Conservation (phyloP, 768 basidiomycete genomes). For the Rhodotorula babjevae region DNA sequence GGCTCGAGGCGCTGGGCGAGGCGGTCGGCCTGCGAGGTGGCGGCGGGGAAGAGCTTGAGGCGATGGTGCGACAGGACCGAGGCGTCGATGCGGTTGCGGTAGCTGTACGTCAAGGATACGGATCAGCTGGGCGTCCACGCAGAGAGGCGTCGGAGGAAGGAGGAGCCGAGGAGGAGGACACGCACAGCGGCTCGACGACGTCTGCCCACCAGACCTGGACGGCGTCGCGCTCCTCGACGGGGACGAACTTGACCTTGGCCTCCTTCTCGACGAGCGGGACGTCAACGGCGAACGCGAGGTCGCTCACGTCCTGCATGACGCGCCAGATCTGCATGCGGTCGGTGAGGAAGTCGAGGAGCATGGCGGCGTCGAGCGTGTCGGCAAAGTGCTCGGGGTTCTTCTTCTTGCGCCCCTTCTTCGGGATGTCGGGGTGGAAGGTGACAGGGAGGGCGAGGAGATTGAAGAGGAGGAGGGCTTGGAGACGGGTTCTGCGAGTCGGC, state of each 20-base stretch:
- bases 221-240: constrained; percentile 8
- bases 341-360: constrained; percentile 36
- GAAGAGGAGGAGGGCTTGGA: constrained; percentile 36
- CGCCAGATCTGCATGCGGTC: constrained; percentile 38
- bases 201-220: constrained; percentile 36
- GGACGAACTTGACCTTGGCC: neutral
- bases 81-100: neutral
- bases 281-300: neutral
- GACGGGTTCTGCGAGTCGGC: constrained; percentile 16
- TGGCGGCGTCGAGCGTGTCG: constrained; percentile 31
- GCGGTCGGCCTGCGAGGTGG: constrained; percentile 2
- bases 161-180: neutral
- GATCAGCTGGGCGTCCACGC: too few relatives aligned
- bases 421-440: neutral
- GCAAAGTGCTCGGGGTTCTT: constrained; percentile 28
- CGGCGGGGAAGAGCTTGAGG: constrained; percentile 36
- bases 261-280: neutral
- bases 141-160: too few relatives aligned
- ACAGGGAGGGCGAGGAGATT: constrained; percentile 17
- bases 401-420: constrained; percentile 34
- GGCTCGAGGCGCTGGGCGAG: constrained; percentile 16
- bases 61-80: constrained; percentile 26
- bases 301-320: constrained; percentile 25
- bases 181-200: constrained; percentile 34
- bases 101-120: constrained; percentile 9